phyloP scores from a whole-genome alignment of 768 basidiomycete genomes.

The Boletus patriciae region DNA sequence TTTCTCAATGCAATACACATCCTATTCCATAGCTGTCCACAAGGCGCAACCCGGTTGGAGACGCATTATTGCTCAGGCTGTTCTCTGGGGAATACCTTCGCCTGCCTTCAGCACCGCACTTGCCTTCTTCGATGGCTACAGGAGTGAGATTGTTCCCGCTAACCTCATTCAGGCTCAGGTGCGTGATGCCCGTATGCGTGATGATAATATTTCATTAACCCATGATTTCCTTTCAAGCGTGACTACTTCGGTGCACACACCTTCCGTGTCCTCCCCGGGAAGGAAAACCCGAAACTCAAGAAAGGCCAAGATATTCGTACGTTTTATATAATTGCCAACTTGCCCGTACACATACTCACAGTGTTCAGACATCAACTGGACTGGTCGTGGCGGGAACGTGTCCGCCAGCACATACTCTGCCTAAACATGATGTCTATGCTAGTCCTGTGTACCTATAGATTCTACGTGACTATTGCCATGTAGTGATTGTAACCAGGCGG shows the following conservation, averaged over 20 bases:
- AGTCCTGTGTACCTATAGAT: conserved; percentile 19
- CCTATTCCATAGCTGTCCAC: conserved; percentile 63
- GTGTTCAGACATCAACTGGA: conserved; percentile 91
- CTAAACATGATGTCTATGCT: conserved; percentile 32
- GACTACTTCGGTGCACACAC: conserved; percentile 99
- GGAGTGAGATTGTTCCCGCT: conserved; percentile 91
- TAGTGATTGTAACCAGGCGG: conserved; percentile 12
- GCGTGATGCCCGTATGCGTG: conserved; percentile 11
- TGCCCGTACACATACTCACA: conserved; percentile 1
- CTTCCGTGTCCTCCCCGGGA: conserved; percentile 90
- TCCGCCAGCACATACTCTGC: conserved; percentile 85
- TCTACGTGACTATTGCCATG: conserved; percentile 7
- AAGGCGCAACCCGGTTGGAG: conserved; percentile 98
- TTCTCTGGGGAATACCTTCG: conserved; percentile 96
- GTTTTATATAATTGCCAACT: conserved; percentile 34
- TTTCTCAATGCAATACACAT: conserved; percentile 2
- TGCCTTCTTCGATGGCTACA: conserved; percentile 98
- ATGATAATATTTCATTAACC: background rate
- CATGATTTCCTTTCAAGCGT: conserved; percentile 49
- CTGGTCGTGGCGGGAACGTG: conserved; percentile 93
- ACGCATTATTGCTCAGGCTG: conserved; percentile 92
- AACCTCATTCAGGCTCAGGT: conserved; percentile 95
- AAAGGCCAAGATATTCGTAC: conserved; percentile 83
- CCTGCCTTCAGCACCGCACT: conserved; percentile 98
- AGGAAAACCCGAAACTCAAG: conserved; percentile 83